These are phyloP conservation scores for Sanghuangporus sanghuang DNA, from an alignment of 1,284 basidiomycete genomes.

Conservation along the genomic window DNA sequence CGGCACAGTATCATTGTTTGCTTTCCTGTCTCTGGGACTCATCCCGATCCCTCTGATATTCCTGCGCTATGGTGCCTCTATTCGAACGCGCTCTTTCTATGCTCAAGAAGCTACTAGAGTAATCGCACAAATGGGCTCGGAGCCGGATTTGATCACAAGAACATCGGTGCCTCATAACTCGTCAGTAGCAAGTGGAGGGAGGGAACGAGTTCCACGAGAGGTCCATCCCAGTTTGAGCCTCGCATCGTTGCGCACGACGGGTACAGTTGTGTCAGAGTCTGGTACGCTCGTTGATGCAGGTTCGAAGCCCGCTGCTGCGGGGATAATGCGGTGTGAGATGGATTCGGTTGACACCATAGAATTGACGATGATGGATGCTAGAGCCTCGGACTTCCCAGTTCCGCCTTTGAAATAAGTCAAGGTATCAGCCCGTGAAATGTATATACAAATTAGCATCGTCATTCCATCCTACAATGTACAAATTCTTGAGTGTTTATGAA, in stretches of 20 bases:
- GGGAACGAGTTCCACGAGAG: not conserved
- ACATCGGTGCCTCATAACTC: too few species aligned
- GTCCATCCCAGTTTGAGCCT: not conserved
- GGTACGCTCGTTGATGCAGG: not conserved
- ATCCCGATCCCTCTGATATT: slow-evolving; percentile 27
- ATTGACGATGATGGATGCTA: not conserved
- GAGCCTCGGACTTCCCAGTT: not conserved
- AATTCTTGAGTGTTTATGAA: not conserved
- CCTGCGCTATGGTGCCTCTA: slow-evolving; percentile 23
- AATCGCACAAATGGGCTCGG: not conserved
- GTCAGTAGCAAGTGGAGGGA: not conserved
- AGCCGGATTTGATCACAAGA: too few species aligned
- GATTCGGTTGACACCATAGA: not conserved
- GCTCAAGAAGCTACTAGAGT: slow-evolving; percentile 22
- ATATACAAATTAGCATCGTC: too few species aligned
- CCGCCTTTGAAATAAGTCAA: not conserved
- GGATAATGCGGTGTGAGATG: not conserved
- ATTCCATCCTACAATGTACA: not conserved
- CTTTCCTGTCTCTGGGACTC: slow-evolving; percentile 25
- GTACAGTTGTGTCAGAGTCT: not conserved
- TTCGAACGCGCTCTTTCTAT: slow-evolving; percentile 25
- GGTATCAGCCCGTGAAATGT: too few species aligned
- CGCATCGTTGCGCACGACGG: not conserved
- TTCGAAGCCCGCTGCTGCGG: not conserved
- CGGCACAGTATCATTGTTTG: slow-evolving; percentile 25